Evolutionary conservation across 2,329 filamentous ascomycete genomes (phyloP).

Genomic region (Alternaria arbusti): DNA sequence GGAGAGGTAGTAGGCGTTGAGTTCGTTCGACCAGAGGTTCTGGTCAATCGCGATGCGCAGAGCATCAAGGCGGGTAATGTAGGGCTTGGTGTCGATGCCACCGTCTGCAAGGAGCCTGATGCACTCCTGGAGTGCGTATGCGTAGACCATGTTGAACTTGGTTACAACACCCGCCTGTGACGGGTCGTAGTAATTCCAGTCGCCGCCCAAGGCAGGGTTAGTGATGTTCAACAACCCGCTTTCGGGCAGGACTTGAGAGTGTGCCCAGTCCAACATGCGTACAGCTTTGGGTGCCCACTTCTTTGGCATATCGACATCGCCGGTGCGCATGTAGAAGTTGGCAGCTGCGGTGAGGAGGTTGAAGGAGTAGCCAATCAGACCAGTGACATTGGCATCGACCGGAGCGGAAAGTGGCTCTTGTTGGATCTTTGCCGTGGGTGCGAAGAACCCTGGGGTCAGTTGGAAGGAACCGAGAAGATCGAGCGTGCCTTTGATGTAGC

Average conservation of each 20-base stretch:
- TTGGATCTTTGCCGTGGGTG: not conserved
- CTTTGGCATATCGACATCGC: slow-evolving; percentile 31
- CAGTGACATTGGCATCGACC: slow-evolving; percentile 35
- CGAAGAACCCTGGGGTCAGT: not conserved
- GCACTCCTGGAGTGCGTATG: not conserved
- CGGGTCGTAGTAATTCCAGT: not conserved
- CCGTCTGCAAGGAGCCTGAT: not conserved
- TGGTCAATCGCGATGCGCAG: not conserved
- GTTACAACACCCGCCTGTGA: not conserved
- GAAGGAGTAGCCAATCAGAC: slow-evolving; percentile 46
- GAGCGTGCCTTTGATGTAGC: not conserved
- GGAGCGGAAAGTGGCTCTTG: not conserved
- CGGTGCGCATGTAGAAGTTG: slow-evolving; percentile 36
- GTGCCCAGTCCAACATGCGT: slow-evolving; percentile 47
- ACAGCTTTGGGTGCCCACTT: slow-evolving; percentile 34
- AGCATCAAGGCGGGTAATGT: not conserved
- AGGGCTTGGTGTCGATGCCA: not conserved
- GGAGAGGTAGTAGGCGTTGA: not conserved
- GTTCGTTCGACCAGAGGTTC: not conserved
- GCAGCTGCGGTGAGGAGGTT: slow-evolving; percentile 39
- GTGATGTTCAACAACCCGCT: slow-evolving; percentile 4
- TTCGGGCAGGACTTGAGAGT: slow-evolving; percentile 31
- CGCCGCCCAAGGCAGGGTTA: not conserved
- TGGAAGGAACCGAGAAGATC: not conserved
- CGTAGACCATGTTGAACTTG: not conserved